A percentile compares a stretch with the other conserved stretches of the same genome.
Conservation (phyloP, 1,139 yeast species). For the Suhomyces guaymorum region DNA sequence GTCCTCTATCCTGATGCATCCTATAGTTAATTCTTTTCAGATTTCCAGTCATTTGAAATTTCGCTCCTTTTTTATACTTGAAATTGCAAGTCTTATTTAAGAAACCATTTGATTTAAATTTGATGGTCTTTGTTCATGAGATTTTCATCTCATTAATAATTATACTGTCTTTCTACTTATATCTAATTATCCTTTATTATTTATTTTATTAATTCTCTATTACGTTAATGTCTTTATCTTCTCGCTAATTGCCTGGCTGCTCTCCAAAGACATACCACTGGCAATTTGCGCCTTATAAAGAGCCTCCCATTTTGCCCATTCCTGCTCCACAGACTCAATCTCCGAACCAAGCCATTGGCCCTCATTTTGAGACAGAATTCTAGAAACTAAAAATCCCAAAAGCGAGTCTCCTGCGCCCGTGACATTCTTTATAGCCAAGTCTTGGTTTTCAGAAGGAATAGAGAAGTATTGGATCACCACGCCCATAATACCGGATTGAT, state of each 20-base stretch:
- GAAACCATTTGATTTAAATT: too few relatives aligned
- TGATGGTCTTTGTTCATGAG: too few relatives aligned
- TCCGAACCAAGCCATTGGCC: slow-evolving; percentile 28
- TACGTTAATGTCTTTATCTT: slow-evolving; percentile 13
- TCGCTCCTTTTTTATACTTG: too few relatives aligned
- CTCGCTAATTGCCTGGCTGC: slow-evolving; percentile 28
- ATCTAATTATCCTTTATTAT: too few relatives aligned
- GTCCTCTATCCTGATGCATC: too few relatives aligned
- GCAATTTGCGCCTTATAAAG: slow-evolving; percentile 54
- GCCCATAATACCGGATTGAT: slow-evolving; percentile 37
- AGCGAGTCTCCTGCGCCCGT: slow-evolving; percentile 80
- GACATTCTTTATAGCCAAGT: slow-evolving; percentile 47
- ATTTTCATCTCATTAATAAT: too few relatives aligned
- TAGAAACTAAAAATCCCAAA: slow-evolving; percentile 49
- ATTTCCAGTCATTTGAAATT: too few relatives aligned
- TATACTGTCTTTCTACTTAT: too few relatives aligned
- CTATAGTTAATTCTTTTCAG: too few relatives aligned
- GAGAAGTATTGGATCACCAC: slow-evolving; percentile 65
- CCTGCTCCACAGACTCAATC: slow-evolving; percentile 28
- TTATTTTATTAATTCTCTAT: too few relatives aligned
- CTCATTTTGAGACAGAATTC: slow-evolving; percentile 20
- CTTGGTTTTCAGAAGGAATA: slow-evolving; percentile 39
- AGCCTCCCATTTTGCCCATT: slow-evolving; percentile 35
- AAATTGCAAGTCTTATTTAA: too few relatives aligned
- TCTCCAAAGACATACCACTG: slow-evolving; percentile 50